phyloP scores from a whole-genome alignment of 108 stramenopile genomes.

The Skeletonema grethae region DNA sequence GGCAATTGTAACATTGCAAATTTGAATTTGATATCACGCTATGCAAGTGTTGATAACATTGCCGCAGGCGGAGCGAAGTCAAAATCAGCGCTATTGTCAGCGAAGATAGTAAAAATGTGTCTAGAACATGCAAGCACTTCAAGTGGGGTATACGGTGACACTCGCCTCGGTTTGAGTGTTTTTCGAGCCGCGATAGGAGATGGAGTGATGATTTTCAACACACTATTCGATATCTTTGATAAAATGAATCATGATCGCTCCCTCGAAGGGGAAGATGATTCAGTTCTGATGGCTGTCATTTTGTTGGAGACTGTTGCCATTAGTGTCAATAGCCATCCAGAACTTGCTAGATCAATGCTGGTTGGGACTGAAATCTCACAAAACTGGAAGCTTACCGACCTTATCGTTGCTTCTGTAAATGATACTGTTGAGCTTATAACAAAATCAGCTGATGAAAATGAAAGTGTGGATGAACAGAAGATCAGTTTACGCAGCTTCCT shows the following conservation, averaged over 20 bases:
- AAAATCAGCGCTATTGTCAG: conserved; percentile 26
- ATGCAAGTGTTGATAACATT: conserved; percentile 16
- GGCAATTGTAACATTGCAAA: conserved; percentile 23
- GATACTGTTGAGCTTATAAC: conserved; percentile 2
- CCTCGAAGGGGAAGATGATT: conserved; percentile 5
- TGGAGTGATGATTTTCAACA: conserved; percentile 10
- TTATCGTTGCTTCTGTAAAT: conserved; percentile 16
- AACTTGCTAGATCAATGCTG: conserved; percentile 30
- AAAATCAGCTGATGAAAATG: conserved; percentile 17
- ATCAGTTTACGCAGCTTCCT: conserved; percentile 31
- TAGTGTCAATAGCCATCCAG: conserved; percentile 23
- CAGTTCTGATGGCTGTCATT: conserved; percentile 11
- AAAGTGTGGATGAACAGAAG: conserved; percentile 10
- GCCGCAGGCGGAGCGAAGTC: not conserved
- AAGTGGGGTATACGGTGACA: not conserved
- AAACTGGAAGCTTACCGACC: conserved; percentile 32
- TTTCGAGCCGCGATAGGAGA: conserved; percentile 25
- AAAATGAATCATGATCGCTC: conserved; percentile 4
- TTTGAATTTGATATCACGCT: conserved; percentile 42
- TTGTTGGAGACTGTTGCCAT: conserved; percentile 32
- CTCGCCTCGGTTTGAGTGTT: conserved; percentile 6
- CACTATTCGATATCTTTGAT: conserved; percentile 13
- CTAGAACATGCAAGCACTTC: conserved; percentile 19
- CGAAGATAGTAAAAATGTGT: conserved; percentile 42
- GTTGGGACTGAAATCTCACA: conserved; percentile 11